Base-by-base conservation (phyloP, 164 flowering plant genomes). In the Cinnamomum micranthum region DNA sequence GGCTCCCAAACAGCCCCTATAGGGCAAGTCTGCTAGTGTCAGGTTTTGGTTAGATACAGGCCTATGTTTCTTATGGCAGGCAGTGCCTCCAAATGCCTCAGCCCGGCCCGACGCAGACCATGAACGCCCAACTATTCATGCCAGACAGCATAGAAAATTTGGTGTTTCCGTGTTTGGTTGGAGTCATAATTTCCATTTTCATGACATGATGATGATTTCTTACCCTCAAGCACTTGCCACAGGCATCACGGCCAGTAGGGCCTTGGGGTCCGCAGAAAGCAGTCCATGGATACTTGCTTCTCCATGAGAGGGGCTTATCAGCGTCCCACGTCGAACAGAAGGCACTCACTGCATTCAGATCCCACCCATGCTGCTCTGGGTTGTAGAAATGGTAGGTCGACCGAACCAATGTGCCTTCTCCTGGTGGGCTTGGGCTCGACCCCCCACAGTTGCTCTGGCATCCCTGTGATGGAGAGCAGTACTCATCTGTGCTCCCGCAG, bases 241-340 rank as follows among this genome's bases (percentile, higher is more conserved):
- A 85, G 19, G 83, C 58, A 60, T 68, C 85, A 64, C 75, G 85
- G 35, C 83, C 88, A 4, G 50, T 77, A 27, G 83, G 83, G 5
- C 83, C 83, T 23, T 33, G 80, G 0, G 88, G 88, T 1, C 85
- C 83, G 27, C 88, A 85, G 65, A 85, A 85, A 65, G 86, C 86
- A 2, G 84, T 85, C 88, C 88, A 85, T 1, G 82, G 81, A 25
- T 85, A 77, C 71, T 70, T 76, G 5, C 52, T 28, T 28, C 88
- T 77, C 87, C 88, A 86, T 2, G 65, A 76, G n/a, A 78, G 73
- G 9, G 87, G 81, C 80, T 84, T 81, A 60, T 74, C 65, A 47
- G 81, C 88, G 50, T 86, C 85, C 88, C 85, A 86, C 1, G 88
- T 86, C 2, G 88, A 35, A 35, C 88, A 86, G 73, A 51, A 86